Conservation (phyloP, 306 rosid genomes). For the Citrullus amarus region DNA sequence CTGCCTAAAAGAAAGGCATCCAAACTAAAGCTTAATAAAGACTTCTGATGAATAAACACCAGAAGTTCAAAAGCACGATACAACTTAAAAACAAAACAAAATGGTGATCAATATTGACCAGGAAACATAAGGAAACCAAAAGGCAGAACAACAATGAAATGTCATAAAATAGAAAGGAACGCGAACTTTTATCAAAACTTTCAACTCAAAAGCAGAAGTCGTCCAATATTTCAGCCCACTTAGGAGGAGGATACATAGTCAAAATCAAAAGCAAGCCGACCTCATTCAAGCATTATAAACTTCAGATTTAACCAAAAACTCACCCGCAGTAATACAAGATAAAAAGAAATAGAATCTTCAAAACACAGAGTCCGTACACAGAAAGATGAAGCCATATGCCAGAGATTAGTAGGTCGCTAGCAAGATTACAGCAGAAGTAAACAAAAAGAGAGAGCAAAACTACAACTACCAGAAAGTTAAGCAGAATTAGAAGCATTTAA, state of each 20-base stretch:
- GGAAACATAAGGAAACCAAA: neutral
- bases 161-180: neutral
- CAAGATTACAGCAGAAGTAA: neutral
- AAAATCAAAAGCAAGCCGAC: neutral
- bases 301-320: neutral
- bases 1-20: no score
- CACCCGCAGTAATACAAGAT: neutral
- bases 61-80: neutral
- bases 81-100: neutral
- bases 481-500: neutral
- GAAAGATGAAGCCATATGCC: neutral
- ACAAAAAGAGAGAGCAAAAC: neutral
- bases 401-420: neutral
- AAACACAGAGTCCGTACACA: neutral
- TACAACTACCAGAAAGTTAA: neutral
- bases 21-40: neutral
- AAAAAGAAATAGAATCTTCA: neutral
- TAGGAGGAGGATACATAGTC: neutral
- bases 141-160: neutral
- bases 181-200: neutral
- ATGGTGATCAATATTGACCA: neutral
- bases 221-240: neutral
- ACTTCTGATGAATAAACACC: neutral
- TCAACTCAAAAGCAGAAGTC: neutral
- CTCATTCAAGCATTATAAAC: neutral